These are phyloP conservation scores for Neoboletus brunneissimus DNA, from an alignment of 768 basidiomycete species.

Conservation along the genomic window DNA sequence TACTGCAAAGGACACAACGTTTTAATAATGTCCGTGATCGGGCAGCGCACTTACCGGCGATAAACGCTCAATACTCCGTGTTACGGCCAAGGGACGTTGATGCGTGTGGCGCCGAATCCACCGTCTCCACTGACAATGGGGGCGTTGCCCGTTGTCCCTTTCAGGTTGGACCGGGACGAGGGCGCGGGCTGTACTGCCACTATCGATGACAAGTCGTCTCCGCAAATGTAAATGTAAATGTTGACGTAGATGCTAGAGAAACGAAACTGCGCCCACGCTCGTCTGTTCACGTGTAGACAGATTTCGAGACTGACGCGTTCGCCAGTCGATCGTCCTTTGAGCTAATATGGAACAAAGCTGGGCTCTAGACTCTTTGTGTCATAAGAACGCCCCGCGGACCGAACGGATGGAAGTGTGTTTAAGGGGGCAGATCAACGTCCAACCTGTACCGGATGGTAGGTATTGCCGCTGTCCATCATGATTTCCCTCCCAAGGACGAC, in stretches of 20 bases:
- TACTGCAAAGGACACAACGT: background rate
- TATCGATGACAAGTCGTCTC: background rate
- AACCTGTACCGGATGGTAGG: too few species aligned
- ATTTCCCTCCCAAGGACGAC: background rate
- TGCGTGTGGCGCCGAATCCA: too few species aligned
- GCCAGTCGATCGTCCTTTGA: background rate
- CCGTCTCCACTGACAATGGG: too few species aligned
- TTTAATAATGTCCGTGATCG: background rate
- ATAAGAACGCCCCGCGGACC: background rate
- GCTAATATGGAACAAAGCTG: background rate
- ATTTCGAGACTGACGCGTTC: background rate
- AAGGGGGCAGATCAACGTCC: background rate
- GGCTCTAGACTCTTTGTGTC: background rate
- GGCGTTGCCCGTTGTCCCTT: too few species aligned
- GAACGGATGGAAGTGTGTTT: too few species aligned
- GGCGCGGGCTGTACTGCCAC: too few species aligned
- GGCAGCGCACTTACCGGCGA: background rate
- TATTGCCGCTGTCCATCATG: background rate
- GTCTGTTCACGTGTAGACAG: background rate
- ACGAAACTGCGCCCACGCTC: background rate
- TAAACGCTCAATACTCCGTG: background rate
- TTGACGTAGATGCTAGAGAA: background rate
- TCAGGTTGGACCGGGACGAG: too few species aligned
- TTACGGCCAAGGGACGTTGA: background rate
- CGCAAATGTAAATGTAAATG: background rate